Conservation (phyloP, 1,284 basidiomycete species). For the Ceratobasidium theobromae region DNA sequence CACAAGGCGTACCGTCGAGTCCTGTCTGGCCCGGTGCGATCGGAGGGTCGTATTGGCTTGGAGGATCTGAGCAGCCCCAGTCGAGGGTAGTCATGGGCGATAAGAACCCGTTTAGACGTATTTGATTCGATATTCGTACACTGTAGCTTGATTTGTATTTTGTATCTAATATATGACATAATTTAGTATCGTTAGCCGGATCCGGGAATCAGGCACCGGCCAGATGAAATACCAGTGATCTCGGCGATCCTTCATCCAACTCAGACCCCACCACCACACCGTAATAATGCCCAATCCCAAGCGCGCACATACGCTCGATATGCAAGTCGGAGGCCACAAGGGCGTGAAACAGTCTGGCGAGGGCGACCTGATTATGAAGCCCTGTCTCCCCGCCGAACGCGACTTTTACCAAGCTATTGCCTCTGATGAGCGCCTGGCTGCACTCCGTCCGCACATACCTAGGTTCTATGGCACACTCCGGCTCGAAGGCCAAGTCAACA, state of each 20-base stretch:
- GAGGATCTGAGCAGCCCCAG: slow-evolving; percentile 1
- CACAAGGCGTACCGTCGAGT: slow-evolving; percentile 18
- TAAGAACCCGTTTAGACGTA: slow-evolving; percentile 29
- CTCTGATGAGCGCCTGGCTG: slow-evolving; percentile 37
- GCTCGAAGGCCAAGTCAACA: slow-evolving; percentile 61
- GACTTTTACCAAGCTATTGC: slow-evolving; percentile 75
- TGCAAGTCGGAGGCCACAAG: slow-evolving; percentile 87
- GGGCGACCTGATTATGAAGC: slow-evolving; percentile 83
- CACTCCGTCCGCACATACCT: slow-evolving; percentile 58
- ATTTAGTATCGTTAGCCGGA: not conserved
- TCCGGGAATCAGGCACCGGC: not conserved
- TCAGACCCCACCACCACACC: not conserved
- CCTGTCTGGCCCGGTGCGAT: slow-evolving; percentile 27
- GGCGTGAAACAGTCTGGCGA: slow-evolving; percentile 75
- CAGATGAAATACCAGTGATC: not conserved
- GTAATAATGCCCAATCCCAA: slow-evolving; percentile 14
- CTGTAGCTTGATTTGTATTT: too few species aligned
- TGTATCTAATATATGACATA: too few species aligned
- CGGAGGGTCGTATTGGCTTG: slow-evolving; percentile 28
- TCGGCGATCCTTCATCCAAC: not conserved
- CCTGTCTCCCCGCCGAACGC: slow-evolving; percentile 69
- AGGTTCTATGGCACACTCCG: slow-evolving; percentile 74
- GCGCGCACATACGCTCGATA: slow-evolving; percentile 45
- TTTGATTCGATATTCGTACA: not conserved
- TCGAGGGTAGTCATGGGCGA: slow-evolving; percentile 3